Percentiles rank a stretch among this genome's conserved stretches.
phyloP scores from a whole-genome alignment of 805 yeast species.

The Kuraishia cidri region DNA sequence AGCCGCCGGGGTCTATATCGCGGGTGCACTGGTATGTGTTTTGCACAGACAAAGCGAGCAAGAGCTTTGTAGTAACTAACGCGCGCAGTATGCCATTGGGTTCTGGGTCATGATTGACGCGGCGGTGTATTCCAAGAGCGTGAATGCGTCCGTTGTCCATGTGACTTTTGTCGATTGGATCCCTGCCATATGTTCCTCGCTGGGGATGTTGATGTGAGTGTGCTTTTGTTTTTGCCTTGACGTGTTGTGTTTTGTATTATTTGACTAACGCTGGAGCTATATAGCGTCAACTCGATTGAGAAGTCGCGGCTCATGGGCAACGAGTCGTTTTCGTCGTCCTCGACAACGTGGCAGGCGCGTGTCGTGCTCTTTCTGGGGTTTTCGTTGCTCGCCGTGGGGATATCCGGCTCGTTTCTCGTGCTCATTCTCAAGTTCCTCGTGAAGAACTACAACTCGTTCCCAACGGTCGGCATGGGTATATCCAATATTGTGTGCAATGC shows the following conservation, averaged over 20 bases:
- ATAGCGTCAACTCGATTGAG: constrained; percentile 54
- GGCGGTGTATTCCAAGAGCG: constrained; percentile 74
- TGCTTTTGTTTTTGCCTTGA: too few species aligned
- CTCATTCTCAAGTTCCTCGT: constrained; percentile 76
- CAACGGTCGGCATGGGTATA: constrained; percentile 91
- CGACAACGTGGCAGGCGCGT: constrained; percentile 89
- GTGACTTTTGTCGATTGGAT: constrained; percentile 94
- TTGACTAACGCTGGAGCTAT: constrained; percentile 5
- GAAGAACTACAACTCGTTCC: constrained; percentile 65
- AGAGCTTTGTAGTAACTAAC: constrained; percentile 2
- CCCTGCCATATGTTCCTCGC: constrained; percentile 78
- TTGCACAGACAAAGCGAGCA: neutral
- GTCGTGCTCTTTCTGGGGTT: constrained; percentile 87
- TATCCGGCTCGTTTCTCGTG: constrained; percentile 87
- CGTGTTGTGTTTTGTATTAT: too few species aligned
- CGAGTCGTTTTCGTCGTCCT: constrained; percentile 22
- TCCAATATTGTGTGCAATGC: constrained; percentile 77
- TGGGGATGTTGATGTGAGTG: constrained; percentile 69
- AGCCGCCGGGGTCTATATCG: constrained; percentile 65
- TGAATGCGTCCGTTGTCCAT: constrained; percentile 80
- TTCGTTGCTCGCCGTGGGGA: constrained; percentile 86
- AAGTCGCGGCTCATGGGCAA: constrained; percentile 47
- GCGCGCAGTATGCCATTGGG: constrained; percentile 66
- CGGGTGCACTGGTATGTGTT: constrained; percentile 48
- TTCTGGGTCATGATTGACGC: constrained; percentile 89